Base-by-base conservation (phyloP, 2,329 filamentous ascomycete genomes). In the Talaromyces sp. region DNA sequence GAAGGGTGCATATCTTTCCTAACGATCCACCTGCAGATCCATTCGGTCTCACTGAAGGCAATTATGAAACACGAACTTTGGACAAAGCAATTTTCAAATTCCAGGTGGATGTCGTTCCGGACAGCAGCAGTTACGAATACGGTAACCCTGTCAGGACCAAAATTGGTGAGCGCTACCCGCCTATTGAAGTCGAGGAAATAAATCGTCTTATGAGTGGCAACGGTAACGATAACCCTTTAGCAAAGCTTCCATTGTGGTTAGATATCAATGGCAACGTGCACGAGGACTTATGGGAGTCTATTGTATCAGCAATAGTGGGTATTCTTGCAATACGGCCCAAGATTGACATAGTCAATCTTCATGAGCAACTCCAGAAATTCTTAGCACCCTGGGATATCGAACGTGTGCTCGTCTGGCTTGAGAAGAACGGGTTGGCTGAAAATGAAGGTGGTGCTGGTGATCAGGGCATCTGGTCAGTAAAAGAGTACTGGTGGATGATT, bases 1-100 rank as follows among this genome's bases (percentile, higher is more conserved):
- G 78, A 1, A 72, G 74, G 24, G 66, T 83, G 39, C 68, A 67
- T 8, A 64, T 82, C 4, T 67, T 68, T 13, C 77, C 80, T 3
- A 70, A 71, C 2, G 75, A 82, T 60, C 73, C 78, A 1, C 81
- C 81, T 3, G 71, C 74, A 16, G 75, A 79, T 54, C 78, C 79
- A 66, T 83, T 78, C 66, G 82, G 82, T 10, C 72, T 83, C 4
- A 79, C 77, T 10, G 78, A 82, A 9, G 76, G 77, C 9, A 77
- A 78, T 11, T 84, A 84, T 62, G 71, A 80, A 50, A 82, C 81
- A 0, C 73, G 80, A 14, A 72, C 76, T 43, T 79, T 84, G 70
- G 79, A 83, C 66, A 82, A 79, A 66, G 68, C 68, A 6, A 73
- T 75, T 19, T 71, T 83, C 16, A 74, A 74, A 13, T 84, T 83